phyloP scores from a whole-genome alignment of 176 grass and related monocot species.

The Aegilops bicornis region DNA sequence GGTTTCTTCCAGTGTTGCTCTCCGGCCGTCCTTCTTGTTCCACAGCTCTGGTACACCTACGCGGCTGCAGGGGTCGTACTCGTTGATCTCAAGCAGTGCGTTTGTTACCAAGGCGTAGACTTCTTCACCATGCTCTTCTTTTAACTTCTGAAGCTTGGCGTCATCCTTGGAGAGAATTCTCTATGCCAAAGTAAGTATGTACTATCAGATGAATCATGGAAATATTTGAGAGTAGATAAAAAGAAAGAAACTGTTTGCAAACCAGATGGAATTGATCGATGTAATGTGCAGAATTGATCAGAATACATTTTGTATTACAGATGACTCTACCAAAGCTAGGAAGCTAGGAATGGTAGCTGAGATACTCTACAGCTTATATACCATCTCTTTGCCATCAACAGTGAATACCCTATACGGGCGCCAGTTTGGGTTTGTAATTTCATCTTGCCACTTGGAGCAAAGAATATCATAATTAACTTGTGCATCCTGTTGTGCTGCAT shows the following conservation, averaged over 20 bases:
- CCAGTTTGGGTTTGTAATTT: slow-evolving; percentile 42
- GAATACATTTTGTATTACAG: too few relatives aligned
- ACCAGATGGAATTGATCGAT: too few relatives aligned
- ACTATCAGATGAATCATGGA: neutral
- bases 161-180: slow-evolving; percentile 40
- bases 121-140: too few relatives aligned
- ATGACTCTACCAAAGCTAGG: neutral
- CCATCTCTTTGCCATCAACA: slow-evolving; percentile 29
- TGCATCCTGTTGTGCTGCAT: slow-evolving; percentile 30
- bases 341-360: neutral
- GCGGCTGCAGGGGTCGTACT: slow-evolving; percentile 38
- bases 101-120: slow-evolving; percentile 23
- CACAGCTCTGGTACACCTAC: slow-evolving; percentile 31
- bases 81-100: slow-evolving; percentile 43
- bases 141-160: neutral
- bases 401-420: slow-evolving; percentile 46
- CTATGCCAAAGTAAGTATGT: neutral
- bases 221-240: neutral
- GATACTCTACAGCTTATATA: neutral
- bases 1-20: neutral
- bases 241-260: neutral
- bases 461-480: slow-evolving; percentile 1
- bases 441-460: slow-evolving; percentile 47
- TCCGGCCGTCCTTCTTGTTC: neutral
- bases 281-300: too few relatives aligned